Conservation (phyloP, 768 basidiomycete genomes). For the Kwoniella sp. region DNA sequence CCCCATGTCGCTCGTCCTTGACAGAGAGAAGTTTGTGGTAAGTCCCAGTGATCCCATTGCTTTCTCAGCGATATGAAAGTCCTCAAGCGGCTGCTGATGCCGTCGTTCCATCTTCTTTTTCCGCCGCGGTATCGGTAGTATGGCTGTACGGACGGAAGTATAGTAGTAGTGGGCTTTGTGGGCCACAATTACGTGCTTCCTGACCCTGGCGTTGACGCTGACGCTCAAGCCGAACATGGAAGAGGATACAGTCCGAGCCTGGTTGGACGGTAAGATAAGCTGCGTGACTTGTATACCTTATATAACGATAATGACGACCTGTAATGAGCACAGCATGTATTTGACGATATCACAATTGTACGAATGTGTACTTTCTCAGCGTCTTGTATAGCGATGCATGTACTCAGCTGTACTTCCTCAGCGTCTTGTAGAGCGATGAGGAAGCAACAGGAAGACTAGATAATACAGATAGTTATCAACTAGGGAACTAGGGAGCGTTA, state of each 20-base stretch:
- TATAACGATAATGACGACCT: too few relatives aligned
- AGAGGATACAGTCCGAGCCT: too few relatives aligned
- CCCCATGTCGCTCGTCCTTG: conserved; percentile 90
- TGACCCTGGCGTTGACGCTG: too few relatives aligned
- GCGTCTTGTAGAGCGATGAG: not conserved
- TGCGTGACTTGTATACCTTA: too few relatives aligned
- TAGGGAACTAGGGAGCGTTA: not conserved
- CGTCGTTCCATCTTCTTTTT: too few relatives aligned
- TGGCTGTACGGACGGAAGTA: conserved; percentile 22
- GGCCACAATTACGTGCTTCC: not conserved
- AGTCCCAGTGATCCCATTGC: not conserved
- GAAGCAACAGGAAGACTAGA: not conserved
- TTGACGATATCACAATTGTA: too few relatives aligned
- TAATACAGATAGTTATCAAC: not conserved
- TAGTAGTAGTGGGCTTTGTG: conserved; percentile 15
- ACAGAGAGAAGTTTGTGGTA: conserved; percentile 86
- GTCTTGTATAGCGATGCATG: not conserved
- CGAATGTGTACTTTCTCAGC: too few relatives aligned
- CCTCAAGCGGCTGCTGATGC: too few relatives aligned
- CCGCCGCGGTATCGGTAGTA: conserved; percentile 9
- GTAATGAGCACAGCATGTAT: too few relatives aligned
- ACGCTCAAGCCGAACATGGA: too few relatives aligned
- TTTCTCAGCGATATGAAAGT: not conserved
- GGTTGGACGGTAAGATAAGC: too few relatives aligned
- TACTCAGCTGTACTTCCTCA: not conserved